Evolutionary conservation across 495 filamentous ascomycete species (phyloP).

Genomic region (Clohesyomyces aquaticus): DNA sequence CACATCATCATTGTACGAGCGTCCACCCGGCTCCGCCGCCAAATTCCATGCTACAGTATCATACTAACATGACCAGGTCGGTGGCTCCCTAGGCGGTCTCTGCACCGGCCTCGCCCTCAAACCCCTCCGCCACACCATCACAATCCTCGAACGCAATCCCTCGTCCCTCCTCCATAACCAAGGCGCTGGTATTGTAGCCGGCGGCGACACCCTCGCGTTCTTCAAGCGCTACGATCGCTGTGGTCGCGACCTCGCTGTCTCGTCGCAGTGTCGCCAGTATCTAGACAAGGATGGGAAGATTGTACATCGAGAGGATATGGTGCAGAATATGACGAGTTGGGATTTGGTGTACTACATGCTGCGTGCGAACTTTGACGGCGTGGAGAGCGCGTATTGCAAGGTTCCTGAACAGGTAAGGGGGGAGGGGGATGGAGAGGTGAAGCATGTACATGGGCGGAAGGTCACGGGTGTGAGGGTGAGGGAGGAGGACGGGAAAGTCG

Average conservation of each 20-base stretch:
- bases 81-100: constrained; percentile 33
- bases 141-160: constrained; percentile 53
- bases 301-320: constrained; percentile 32
- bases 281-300: constrained; percentile 26
- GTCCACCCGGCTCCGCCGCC: background rate
- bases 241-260: constrained; percentile 19
- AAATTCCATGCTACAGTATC: background rate
- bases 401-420: constrained; percentile 5
- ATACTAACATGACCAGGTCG: constrained; percentile 21
- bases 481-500: constrained; percentile 48
- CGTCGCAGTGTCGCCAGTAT: constrained; percentile 26
- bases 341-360: constrained; percentile 59
- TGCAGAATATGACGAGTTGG: constrained; percentile 52
- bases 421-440: constrained; percentile 50
- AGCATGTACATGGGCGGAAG: constrained; percentile 53
- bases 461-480: constrained; percentile 53
- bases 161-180: constrained; percentile 50
- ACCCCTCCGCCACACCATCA: constrained; percentile 50
- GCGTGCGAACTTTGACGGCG: constrained; percentile 60
- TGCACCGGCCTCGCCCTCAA: constrained; percentile 53
- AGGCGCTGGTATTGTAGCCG: constrained; percentile 58
- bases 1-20: constrained; percentile 29
- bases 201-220: constrained; percentile 31
- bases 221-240: constrained; percentile 34
- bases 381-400: constrained; percentile 33